Evolutionary conservation across 257 asterid species (phyloP), one percentile per base, ranked within the genome.

Genomic region (Solanum medicagineum): DNA sequence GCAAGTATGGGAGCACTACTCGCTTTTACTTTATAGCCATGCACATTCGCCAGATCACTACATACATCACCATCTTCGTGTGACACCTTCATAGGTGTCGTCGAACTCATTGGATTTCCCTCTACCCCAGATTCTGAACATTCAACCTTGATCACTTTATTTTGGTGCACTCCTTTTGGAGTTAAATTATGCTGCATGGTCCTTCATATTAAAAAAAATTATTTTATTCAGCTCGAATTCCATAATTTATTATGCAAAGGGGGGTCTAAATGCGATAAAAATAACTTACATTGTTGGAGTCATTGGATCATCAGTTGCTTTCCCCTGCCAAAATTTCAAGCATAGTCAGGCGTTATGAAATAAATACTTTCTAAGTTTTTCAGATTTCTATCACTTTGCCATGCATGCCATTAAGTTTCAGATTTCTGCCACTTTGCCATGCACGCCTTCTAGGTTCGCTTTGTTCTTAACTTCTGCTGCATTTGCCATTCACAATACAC

Each of bases 21-120:
- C 77, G 63, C 5, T 85, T 88, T 91, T 85, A 91, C 89, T 81
- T 83, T 85, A 89, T 89, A 89, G 85, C 93, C 93, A 44, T 66
- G 60, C 65, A 90, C 83, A 71, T 83, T 42, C 84, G 81, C 85
- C 60, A 83, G 54, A 24, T 68, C 81, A 19, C 85, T 87, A 24
- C 84, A 69, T 16, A 60, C 75, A 49, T 81, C 85, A 20, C 84
- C 71, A 60, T 47, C 59, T 19, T 62, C 19, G 26, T 51, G 49
- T 22, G 82, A 65, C 26, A n/a, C 68, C 80, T 79, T 79, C 45
- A 13, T 56, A 71, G 74, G 81, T 44, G 53, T 26, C 60, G 79
- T 74, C 83, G 8, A 54, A 20, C 63, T 62, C 85, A 29, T 82
- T 45, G 56, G 44, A 29, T 45, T 82, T 82, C 42, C 75, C 79